Base-by-base conservation (phyloP, 2,329 filamentous ascomycete genomes). In the Pseudopyrenochaeta lycopersici region DNA sequence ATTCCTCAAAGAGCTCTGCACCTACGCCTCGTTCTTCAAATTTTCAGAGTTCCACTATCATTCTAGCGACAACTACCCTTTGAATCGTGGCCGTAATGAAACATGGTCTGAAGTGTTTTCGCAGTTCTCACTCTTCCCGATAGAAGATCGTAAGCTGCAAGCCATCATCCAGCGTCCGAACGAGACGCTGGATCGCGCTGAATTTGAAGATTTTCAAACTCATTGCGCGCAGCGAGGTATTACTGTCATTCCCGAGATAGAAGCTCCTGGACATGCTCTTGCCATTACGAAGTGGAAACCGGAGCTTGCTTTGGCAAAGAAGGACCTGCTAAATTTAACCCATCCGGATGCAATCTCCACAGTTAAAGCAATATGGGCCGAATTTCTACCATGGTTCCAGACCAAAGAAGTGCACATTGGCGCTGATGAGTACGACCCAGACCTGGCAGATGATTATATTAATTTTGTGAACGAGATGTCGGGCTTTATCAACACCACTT, bases 11-110 rank as follows among this genome's bases (percentile, higher is more conserved):
- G 77, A 80, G 18, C 60, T 80, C 17, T 80, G 78, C 67, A 78
- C 76, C 21, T 80, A 79, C 48, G 76, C 75, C 1, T 77, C 75
- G 12, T 79, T 80, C 63, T 82, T 81, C 71, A 82, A 80, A 63
- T 71, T 81, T 62, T 78, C 75, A 11, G 79, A 81, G 57, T 81
- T 82, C 44, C 80, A 82, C 50, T 81, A 81, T 56, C 80, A 82
- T 57, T 76, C 77, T 6, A 80, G 78, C 62, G 80, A 82, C 66
- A 82, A 82, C 55, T 80, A 80, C 53, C 79, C 79, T 0, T 58
- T 82, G 36, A 81, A 80, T 52, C 75, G 79, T 7, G 79, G 80
- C 1, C 75, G 66, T 42, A 82, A 82, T 45, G 75, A 77, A 36
- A 79, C 79, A 0, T 81, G 78, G 78, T 60, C 72, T 21, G 56